Conservation (phyloP, 1,284 basidiomycete genomes). For the Trichosporon coremiiforme region DNA sequence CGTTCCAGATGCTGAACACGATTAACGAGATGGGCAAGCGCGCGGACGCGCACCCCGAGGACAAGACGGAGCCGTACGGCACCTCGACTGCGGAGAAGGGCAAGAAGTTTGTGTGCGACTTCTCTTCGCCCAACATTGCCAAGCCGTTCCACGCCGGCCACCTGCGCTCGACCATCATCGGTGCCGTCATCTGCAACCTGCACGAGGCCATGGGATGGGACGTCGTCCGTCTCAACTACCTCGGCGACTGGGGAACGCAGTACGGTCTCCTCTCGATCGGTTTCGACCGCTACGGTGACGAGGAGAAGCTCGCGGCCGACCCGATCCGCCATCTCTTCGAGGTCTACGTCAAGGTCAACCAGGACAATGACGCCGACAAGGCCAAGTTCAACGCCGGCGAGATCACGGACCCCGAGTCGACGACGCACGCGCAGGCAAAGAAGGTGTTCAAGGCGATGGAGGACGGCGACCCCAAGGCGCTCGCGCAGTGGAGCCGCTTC, state of each 20-base stretch:
- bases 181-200: slow-evolving; percentile 87
- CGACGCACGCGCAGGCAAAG: slow-evolving; percentile 77
- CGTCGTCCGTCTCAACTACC: slow-evolving; percentile 87
- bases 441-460: slow-evolving; percentile 97
- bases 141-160: slow-evolving; percentile 99
- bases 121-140: slow-evolving; percentile 96
- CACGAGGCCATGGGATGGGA: slow-evolving; percentile 94
- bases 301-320: slow-evolving; percentile 79
- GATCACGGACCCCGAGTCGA: slow-evolving; percentile 42
- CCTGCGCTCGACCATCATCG: slow-evolving; percentile 95
- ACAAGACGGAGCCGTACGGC: slow-evolving; percentile 66
- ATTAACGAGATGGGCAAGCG: slow-evolving; percentile 69
- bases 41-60: slow-evolving; percentile 41
- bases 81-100: slow-evolving; percentile 73
- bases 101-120: slow-evolving; percentile 68
- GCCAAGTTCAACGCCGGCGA: slow-evolving; percentile 56
- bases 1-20: slow-evolving; percentile 75
- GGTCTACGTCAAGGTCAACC: slow-evolving; percentile 91
- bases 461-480: slow-evolving; percentile 77
- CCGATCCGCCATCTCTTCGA: slow-evolving; percentile 94
- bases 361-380: slow-evolving; percentile 65
- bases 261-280: slow-evolving; percentile 86
- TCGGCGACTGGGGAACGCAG: slow-evolving; percentile 93
- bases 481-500: slow-evolving; percentile 90
- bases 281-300: slow-evolving; percentile 86